Percentiles rank a stretch among this genome's conserved stretches.
These are phyloP conservation scores for Combretum micranthum DNA, from an alignment of 345 rosid species.

Conservation along the genomic window DNA sequence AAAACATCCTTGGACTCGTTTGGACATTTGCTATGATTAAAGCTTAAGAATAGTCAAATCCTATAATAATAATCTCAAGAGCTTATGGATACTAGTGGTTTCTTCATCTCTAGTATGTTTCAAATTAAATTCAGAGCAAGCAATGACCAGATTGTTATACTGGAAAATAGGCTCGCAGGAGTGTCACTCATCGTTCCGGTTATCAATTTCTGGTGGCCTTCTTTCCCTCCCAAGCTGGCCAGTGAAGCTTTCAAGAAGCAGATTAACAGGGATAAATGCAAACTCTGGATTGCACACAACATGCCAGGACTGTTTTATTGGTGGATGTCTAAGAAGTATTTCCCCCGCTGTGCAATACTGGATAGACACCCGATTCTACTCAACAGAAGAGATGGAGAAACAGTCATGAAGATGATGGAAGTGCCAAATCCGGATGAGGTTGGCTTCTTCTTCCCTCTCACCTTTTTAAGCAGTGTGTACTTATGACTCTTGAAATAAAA, in stretches of 20 bases:
- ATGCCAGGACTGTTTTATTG: conserved; percentile 39
- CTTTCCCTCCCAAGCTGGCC: conserved; percentile 32
- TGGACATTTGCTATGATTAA: too few relatives aligned
- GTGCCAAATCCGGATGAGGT: conserved; percentile 27
- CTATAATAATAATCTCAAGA: too few relatives aligned
- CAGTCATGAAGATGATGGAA: conserved; percentile 25
- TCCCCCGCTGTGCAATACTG: conserved; percentile 34
- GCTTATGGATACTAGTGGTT: too few relatives aligned
- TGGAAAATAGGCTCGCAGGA: conserved; percentile 40
- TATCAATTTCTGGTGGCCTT: conserved; percentile 55
- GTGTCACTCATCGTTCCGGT: conserved; percentile 36
- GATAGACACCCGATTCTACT: conserved; percentile 17
- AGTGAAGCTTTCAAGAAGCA: conserved; percentile 25
- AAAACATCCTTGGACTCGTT: too few relatives aligned
- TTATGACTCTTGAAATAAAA: too few relatives aligned
- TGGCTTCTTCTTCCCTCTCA: conserved; percentile 1
- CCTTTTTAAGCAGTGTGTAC: not conserved
- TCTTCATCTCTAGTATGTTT: too few relatives aligned
- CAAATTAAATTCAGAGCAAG: too few relatives aligned
- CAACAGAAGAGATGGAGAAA: conserved; percentile 22
- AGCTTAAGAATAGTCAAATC: too few relatives aligned
- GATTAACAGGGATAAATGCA: conserved; percentile 31
- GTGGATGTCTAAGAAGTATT: conserved; percentile 56
- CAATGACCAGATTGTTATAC: too few relatives aligned
- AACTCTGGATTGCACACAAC: conserved; percentile 38